Base-by-base conservation (phyloP, 2,329 filamentous ascomycete species). In the Sporothrix sp. region DNA sequence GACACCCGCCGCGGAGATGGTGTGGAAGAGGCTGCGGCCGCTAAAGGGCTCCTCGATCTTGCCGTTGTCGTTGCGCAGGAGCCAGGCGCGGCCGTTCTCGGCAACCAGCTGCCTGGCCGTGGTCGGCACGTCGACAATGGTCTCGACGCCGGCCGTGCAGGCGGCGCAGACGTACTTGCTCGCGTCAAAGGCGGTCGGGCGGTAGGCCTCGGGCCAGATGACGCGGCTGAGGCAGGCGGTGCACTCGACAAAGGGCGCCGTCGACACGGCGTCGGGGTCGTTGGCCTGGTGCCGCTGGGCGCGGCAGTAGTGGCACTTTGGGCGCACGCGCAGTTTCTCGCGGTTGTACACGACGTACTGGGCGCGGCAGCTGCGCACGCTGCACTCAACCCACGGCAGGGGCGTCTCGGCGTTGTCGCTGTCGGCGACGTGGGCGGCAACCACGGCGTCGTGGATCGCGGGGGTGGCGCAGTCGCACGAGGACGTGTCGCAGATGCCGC, bases 271-370 rank as follows among this genome's bases (percentile, higher is more conserved):
- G 28, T 8, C 48, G 42, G 4, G 44, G 36, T 7, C 54, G 50
- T 21, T 30, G 13, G 33, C 25, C 32, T 55, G 27, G 8, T 7
- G 7, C 3, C 30, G n/a, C 3, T 48, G 47, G 6, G 65, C 58
- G 11, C 72, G 68, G 56, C 73, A 76, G 59, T 70, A 75, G 58
- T 69, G 63, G 58, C 73, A 76, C 58, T 76, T 76, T 27, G 73
- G 57, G 1, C 67, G 68, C 1, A 72, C 68, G 0, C 62, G 65
- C n/a, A 75, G 62, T 1, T 57, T 55, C 3, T 65, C 59, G 2
- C 64, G 57, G 37, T 70, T 65, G 57, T 76, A 76, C 4, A 75
- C 68, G 25, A 75, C 67, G 55, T 76, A 77, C 58, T 75, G 72
- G 1, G 66, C 70, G 10, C 71, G 66, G 58, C 73, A 76, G 8